Evolutionary conservation across 2,329 filamentous ascomycete species (phyloP), one percentile per base, ranked within the genome.

Genomic region (Simplicillium sp.): DNA sequence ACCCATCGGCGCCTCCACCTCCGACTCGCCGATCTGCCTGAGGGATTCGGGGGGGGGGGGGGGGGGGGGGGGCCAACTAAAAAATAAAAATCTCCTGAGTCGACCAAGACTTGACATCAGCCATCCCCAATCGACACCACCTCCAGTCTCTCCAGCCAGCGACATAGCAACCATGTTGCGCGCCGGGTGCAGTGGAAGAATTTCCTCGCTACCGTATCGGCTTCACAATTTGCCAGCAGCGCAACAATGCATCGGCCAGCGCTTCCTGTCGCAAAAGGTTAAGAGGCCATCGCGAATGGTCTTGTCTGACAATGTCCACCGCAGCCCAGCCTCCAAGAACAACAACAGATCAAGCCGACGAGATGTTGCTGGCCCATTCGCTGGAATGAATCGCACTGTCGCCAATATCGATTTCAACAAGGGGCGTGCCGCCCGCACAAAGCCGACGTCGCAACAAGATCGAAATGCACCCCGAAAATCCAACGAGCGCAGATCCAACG

Each of bases 221-320:
- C 9, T 25, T 25, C 20, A 25, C 20, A 25, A 25, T 25, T 25
- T 25, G 20, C 20, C 20, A 6, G 20, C 20, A 25, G 9, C 42
- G 15, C 59, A 56, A 44, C 50, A 60, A 58, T 63, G 55, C 49
- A 44, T 59, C 25, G 44, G 50, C 25, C 59, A 60, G 44, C 60
- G 64, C 40, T 57, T 60, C 46, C 54, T 59, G 41, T 59, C 61
- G 33, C 60, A 25, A 25, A 25, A 25, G 9, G 54, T 51, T 39
- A 60, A 54, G 42, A 46, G 61, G 40, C 69, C 75, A 29, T 74
- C 73, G 34, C 73, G 75, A 38, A 77, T 78, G 75, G 67, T 75
- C 25, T 64, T 80, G 7, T 75, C 75, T 8, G 67, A 76, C 48
- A 64, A 62, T 36, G 75, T 78, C 17, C 62, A 65, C 31, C 64